Base-by-base conservation (phyloP, 805 yeast species). In the Yarrowia alimentaria region DNA sequence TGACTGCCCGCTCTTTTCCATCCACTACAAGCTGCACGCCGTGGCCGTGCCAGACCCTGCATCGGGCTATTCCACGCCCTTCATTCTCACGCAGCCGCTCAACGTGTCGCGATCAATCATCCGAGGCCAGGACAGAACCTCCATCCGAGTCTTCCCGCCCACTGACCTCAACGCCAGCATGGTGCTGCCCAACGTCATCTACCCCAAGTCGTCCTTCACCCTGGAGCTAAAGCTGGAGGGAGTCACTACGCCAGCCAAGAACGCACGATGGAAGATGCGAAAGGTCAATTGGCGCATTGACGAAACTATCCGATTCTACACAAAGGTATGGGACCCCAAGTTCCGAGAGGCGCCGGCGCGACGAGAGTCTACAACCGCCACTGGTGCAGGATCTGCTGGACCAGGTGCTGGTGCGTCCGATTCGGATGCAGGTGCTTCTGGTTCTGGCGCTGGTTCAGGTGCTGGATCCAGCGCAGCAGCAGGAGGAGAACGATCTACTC, bases 71-170 rank as follows among this genome's bases (percentile, higher is more conserved):
- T 26, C 60, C 50, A 31, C 57, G 14, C 57, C 65, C n/a, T 67
- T 77, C 18, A 68, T 68, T 43, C 60, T 80, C 29, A 67, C 69
- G 2, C 68, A 85, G 54, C 94, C 96, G 0, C 64, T 93, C 7
- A 75, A 82, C 57, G 73, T 93, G 2, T 74, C 84, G 35, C 75
- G 99, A 59, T 83, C 94, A 53, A 78, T 91, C 22, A 64, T 86
- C 18, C 71, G 87, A 37, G 91, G 93, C 6, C 85, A 86, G 2
- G 96, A 90, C 63, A 75, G 89, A 58, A 87, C 85, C 61, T 86
- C 96, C 1, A 68, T 88, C 29, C 76, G 99, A 55, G 86, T 93
- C 1, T 93, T 93, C 66, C 99, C 99, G 1, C 98, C 99, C 6
- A 91, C 98, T 0, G 85, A 84, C 33, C 82, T 93, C 28, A 82